Conservation (phyloP, 2,329 filamentous ascomycete species). For the Aspergillus sp. region DNA sequence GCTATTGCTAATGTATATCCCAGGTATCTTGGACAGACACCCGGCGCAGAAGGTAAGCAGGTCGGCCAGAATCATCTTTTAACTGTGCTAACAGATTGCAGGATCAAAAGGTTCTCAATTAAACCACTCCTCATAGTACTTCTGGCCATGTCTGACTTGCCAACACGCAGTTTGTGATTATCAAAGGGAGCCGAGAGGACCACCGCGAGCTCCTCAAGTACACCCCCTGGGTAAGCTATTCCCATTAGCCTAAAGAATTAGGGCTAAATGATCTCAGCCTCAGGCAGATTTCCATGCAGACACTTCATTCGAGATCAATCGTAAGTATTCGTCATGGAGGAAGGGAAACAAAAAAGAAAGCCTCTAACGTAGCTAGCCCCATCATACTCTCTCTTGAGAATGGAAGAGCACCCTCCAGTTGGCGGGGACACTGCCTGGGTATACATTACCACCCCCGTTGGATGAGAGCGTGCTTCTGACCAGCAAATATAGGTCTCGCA, state of each 20-base stretch:
- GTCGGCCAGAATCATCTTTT: neutral
- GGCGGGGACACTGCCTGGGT: slow-evolving; percentile 53
- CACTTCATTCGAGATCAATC: slow-evolving; percentile 53
- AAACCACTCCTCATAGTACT: neutral
- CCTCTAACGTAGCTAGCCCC: slow-evolving; percentile 32
- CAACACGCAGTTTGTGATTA: slow-evolving; percentile 38
- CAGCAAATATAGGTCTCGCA: slow-evolving; percentile 30
- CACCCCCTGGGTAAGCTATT: slow-evolving; percentile 42
- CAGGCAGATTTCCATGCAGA: slow-evolving; percentile 51
- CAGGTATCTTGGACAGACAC: neutral
- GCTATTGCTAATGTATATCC: neutral
- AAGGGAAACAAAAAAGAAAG: too few relatives aligned
- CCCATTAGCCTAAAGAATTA: neutral
- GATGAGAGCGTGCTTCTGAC: too few relatives aligned
- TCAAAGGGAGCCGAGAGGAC: slow-evolving; percentile 47
- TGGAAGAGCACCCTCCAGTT: slow-evolving; percentile 51
- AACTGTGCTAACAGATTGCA: neutral
- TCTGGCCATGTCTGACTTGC: too few relatives aligned
- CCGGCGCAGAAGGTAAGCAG: neutral
- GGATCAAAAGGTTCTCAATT: neutral
- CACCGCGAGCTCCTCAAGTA: slow-evolving; percentile 48
- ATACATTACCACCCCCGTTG: too few relatives aligned
- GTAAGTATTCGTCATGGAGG: slow-evolving; percentile 10
- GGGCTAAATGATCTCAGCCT: slow-evolving; percentile 23
- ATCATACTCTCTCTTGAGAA: slow-evolving; percentile 52